Percentiles rank a stretch among this genome's conserved stretches.
phyloP scores from a whole-genome alignment of 2,329 filamentous ascomycete species.

The Grosmannia serpens region DNA sequence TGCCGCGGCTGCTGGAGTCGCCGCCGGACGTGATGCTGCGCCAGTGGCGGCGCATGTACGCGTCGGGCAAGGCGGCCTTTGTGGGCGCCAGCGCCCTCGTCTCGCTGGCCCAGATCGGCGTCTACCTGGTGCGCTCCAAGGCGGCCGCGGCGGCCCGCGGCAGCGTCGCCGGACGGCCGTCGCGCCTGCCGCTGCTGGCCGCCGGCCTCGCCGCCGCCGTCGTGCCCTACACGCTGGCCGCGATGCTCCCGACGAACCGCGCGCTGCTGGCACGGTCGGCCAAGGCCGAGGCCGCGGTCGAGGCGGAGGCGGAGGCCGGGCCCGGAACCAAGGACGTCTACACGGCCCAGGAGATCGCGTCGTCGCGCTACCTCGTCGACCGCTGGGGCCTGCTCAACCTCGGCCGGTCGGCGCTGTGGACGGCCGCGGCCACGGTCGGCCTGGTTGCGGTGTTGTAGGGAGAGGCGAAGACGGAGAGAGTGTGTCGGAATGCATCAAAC shows the following conservation, averaged over 20 bases:
- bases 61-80: constrained; percentile 25
- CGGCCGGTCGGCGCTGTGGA: constrained; percentile 15
- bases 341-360: constrained; percentile 19
- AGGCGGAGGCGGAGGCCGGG: constrained; percentile 2
- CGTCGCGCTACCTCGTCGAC: constrained; percentile 37
- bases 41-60: constrained; percentile 39
- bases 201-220: constrained; percentile 32
- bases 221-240: constrained; percentile 38
- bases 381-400: constrained; percentile 44
- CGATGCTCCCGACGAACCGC: constrained; percentile 35
- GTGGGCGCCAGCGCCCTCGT: constrained; percentile 27
- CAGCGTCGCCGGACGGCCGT: neutral
- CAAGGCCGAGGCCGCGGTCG: constrained; percentile 18
- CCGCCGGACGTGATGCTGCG: constrained; percentile 41
- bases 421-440: constrained; percentile 1
- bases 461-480: too few relatives aligned
- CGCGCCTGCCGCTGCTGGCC: constrained; percentile 30
- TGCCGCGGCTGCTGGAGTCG: constrained; percentile 42
- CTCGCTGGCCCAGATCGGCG: constrained; percentile 29
- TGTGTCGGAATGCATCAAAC: too few relatives aligned
- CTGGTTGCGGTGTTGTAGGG: neutral
- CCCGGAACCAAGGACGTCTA: neutral
- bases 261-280: constrained; percentile 33
- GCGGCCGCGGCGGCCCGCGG: neutral
- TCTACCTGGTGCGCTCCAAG: constrained; percentile 17